Conservation (phyloP, 2,329 filamentous ascomycete species). For the Rhynchosporium graminicola region DNA sequence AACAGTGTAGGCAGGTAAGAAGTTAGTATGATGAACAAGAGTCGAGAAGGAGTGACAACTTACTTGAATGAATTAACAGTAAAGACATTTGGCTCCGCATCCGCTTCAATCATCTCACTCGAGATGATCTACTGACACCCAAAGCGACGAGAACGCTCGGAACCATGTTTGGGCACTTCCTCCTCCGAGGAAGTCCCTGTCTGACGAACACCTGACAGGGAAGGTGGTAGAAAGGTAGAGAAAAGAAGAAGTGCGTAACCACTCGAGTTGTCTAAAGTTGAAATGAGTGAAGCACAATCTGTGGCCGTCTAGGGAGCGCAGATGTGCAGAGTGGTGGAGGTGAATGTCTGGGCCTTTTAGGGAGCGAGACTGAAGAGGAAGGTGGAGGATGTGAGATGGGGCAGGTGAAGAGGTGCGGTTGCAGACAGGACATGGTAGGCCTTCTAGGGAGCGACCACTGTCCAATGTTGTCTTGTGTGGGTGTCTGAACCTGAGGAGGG, state of each 20-base stretch:
- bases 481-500: neutral
- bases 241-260: neutral
- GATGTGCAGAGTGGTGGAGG: neutral
- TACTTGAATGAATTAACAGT: no score
- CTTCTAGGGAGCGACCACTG: slow-evolving; percentile 6
- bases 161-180: neutral
- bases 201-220: slow-evolving; percentile 11
- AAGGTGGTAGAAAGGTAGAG: neutral
- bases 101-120: no score
- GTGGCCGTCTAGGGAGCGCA: neutral
- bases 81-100: no score
- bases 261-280: neutral
- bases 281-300: neutral
- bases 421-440: neutral
- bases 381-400: neutral
- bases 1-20: no score
- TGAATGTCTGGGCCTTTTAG: slow-evolving; percentile 12
- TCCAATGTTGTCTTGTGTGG: neutral
- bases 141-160: slow-evolving; percentile 9
- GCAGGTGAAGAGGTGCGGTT: neutral
- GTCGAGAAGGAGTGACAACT: no score
- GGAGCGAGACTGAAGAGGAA: slow-evolving; percentile 3
- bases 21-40: no score
- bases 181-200: neutral
- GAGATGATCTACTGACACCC: slow-evolving; percentile 8